Base-by-base conservation (phyloP, 1,284 basidiomycete species). In the Puccinia polysora region DNA sequence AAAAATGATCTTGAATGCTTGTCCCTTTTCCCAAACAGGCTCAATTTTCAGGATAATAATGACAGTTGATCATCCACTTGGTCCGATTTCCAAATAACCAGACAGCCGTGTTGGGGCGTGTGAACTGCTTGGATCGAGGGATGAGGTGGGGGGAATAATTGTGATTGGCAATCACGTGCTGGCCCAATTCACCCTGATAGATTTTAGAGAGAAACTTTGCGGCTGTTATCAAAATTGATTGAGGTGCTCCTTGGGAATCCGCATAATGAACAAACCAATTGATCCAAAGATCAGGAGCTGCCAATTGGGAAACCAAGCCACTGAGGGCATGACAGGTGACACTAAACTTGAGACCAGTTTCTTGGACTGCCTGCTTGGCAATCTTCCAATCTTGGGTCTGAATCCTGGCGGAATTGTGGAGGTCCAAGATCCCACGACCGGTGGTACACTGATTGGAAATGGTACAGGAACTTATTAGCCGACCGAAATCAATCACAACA, bases 141-240 rank as follows among this genome's bases (percentile, higher is more conserved):
- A 62, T 15, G 25, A 62, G 18, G 20, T 43, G 36, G 10, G 58
- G 58, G 36, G 45, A 62, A 43, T 40, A 62, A 43, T 62, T 38
- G 28, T 62, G 38, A 25, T 62, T 62, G 30, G 58, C 58, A n/a
- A 62, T 43, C 12, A 62, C 58, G 28, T 62, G 58, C 28, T 62
- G 58, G 6, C 23, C 20, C 14, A 14, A 32, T 62, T 62, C 58
- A 6, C 58, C 58, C 45, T 62, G 58, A 25, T 40, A 62, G 6
- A 62, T 40, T 38, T 20, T 40, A 14, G 7, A 4, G 10, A 62
- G 14, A 34, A 40, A 6, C n/a, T 43, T n/a, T 7, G 58, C 32
- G 4, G 58, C 58, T 12, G 58, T 23, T 7, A 25, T 5, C 5
- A 18, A 40, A 15, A 62, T 38, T 8, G 23, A 10, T 43, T 38